Evolutionary conservation across 305 asterid genomes (phyloP).

Genomic region (Lippia alba): DNA sequence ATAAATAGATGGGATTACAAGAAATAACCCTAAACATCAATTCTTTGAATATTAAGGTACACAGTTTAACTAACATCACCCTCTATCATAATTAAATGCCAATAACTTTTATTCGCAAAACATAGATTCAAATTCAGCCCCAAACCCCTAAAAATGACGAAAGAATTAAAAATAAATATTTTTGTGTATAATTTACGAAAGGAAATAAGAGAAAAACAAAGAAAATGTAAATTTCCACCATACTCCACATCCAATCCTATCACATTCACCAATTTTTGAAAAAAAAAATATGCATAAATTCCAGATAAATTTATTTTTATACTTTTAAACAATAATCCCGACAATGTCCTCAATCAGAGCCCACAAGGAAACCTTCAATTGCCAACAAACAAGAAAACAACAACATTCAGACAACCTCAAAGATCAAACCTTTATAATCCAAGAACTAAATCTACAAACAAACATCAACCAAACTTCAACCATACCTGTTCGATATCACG

Average conservation of each 20-base stretch:
- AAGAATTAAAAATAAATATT: too few relatives aligned
- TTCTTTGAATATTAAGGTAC: too few relatives aligned
- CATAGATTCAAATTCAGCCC: conserved; percentile 1
- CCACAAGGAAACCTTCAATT: background rate
- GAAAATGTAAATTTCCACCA: conserved; percentile 30
- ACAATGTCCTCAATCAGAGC: background rate
- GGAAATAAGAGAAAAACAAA: conserved; percentile 5
- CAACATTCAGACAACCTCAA: conserved; percentile 17
- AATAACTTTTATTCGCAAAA: background rate
- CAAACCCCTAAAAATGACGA: background rate
- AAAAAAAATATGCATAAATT: background rate
- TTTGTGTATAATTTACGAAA: conserved; percentile 2
- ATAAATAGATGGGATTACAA: too few relatives aligned
- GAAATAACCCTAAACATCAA: too few relatives aligned
- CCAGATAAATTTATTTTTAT: conserved; percentile 1
- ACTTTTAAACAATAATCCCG: conserved; percentile 10
- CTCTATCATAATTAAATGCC: too few relatives aligned
- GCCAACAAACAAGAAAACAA: conserved; percentile 2
- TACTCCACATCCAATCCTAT: conserved; percentile 23
- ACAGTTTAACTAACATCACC: too few relatives aligned
- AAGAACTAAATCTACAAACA: background rate
- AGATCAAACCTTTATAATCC: conserved; percentile 17
- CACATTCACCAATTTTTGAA: too few relatives aligned
- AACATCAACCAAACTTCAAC: conserved; percentile 32
- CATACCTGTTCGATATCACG: conserved; percentile 91